Evolutionary conservation across 2,329 filamentous ascomycete species (phyloP), one percentile per base, ranked within the genome.

Genomic region (Ilyonectria destructans): DNA sequence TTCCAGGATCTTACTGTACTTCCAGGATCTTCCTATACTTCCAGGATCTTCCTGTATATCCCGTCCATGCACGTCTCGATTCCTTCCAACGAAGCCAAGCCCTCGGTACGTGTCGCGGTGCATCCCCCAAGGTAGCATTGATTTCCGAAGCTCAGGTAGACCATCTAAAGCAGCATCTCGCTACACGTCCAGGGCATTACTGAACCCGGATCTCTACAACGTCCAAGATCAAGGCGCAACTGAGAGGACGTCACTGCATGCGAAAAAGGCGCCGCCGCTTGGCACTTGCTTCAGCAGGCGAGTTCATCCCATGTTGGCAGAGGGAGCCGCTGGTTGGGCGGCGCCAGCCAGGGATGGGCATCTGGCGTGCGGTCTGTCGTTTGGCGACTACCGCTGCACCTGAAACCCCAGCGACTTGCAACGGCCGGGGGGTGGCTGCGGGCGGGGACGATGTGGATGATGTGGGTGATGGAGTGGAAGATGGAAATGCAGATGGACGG

Each of bases 361-460:
- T 56, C 35, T 33, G 51, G 49, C n/a, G 43, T 58, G 23, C n/a
- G 17, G 43, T 58, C 54, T 35, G 60, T 72, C 65, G 52, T 63
- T 71, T 65, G 54, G 57, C 51, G 52, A 67, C 43, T 62, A 40
- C 63, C 60, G 73, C 69, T 67, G 70, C 52, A 75, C 73, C 73
- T 75, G 73, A 75, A 75, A 75, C 73, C 19, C 26, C 45, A 55
- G 62, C 51, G 46, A 48, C 21, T 35, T 62, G 51, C 56, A 58
- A 59, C 26, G 58, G 31, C 43, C 54, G 40, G 33, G 61, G 43
- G 37, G n/a, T n/a, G n/a, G n/a, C 17, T 51, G 48, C 48, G 46
- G 21, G 45, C 10, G 43, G 40, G 37, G 51, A 40, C n/a, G 51
- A 29, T 21, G 26, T 21, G 26, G 23, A 21, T 31, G 33, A 52